Evolutionary conservation across 2,329 filamentous ascomycete genomes (phyloP).

Genomic region (Aspergillus pseudoglaucus): DNA sequence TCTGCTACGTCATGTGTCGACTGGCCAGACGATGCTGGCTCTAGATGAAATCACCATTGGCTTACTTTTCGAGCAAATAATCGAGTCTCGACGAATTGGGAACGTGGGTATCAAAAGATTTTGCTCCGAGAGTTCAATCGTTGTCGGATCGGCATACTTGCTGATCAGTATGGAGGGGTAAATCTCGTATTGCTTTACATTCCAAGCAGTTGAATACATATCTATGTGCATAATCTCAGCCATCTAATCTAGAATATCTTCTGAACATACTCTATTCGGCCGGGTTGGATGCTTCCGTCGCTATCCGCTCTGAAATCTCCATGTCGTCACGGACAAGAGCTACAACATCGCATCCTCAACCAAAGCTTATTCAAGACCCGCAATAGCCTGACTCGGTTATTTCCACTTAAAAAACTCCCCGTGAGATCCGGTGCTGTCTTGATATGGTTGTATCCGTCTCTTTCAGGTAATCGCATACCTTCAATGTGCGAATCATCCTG

Average conservation of each 20-base stretch:
- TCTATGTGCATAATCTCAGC: background rate
- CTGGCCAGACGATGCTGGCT: background rate
- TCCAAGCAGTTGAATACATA: background rate
- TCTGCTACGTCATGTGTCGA: constrained; percentile 28
- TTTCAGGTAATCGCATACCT: background rate
- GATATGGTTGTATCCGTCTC: background rate
- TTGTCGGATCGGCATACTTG: background rate
- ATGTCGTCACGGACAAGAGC: constrained; percentile 12
- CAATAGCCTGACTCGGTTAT: background rate
- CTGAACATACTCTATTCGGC: background rate
- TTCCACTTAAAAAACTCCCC: background rate
- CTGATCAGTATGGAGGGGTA: background rate
- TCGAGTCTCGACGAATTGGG: background rate
- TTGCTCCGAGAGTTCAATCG: background rate
- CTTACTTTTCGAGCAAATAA: background rate
- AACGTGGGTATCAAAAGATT: background rate
- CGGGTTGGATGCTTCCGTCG: constrained; percentile 3
- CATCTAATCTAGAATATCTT: background rate
- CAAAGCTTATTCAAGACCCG: background rate
- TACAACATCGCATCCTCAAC: constrained; percentile 5
- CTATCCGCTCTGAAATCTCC: constrained; percentile 12
- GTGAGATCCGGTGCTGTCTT: background rate
- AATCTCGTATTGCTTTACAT: too few species aligned
- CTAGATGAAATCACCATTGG: constrained; percentile 18
- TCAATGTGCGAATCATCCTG: background rate